Base-by-base conservation (phyloP, 805 yeast species). In the Wickerhamiella shivajii region DNA sequence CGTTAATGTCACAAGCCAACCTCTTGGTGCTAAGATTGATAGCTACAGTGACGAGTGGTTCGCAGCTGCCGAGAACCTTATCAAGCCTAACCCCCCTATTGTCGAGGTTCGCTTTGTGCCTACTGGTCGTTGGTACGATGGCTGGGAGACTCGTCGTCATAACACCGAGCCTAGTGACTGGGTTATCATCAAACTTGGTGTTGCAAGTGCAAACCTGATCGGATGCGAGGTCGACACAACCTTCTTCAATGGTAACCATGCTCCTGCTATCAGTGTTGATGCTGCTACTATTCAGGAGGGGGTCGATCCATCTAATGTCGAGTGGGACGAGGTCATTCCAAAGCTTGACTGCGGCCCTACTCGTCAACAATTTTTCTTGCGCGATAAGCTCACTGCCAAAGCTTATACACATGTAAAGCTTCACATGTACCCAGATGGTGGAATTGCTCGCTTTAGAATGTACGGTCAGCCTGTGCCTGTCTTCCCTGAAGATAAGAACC, bases 101-200 rank as follows among this genome's bases (percentile, higher is more conserved):
- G 64, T 92, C 49, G 93, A 83, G 46, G 77, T 84, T 18, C 66
- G 69, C 46, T 85, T 83, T 55, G 71, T 75, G 2, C 77, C 69
- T 39, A 69, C 85, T 3, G 97, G 97, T 33, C 94, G 94, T 3
- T 87, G 96, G 95, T 87, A 81, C 52, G 98, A 87, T 46, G 98
- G 98, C 15, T 87, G 97, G 97, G 97, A 87, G 57, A 87, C 97
- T 9, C 67, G 96, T 53, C 69, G 98, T 57, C 98, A 87, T 63
- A 87, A 87, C 55, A 59, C 71, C 1, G 79, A 64, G 36, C 81
- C 71, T 36, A 77, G 78, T 26, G 98, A 87, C 52, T 87, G 90
- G 83, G 95, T 80, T 13, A 62, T 80, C 18, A 58, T 85, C 53
- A 68, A 71, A 51, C 63, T 81, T 53, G 97, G 97, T 13, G 96